Evolutionary conservation across 176 grass and related monocot genomes (phyloP), one percentile per base, ranked within the genome.

Genomic region (Tillandsia fasciculata): DNA sequence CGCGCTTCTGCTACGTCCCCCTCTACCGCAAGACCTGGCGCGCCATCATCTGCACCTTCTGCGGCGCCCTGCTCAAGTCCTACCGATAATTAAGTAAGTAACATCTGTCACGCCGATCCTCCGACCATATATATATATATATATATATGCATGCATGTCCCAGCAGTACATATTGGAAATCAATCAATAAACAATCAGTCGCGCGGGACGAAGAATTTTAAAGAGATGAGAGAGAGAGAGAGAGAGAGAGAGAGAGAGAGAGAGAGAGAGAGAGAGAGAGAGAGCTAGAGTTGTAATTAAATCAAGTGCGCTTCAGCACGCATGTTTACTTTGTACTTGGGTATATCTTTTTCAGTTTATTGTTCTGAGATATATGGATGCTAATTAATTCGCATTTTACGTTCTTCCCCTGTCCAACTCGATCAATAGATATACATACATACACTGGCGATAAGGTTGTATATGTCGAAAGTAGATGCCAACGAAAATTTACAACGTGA

Each of bases 31-130:
- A 73, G 71, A 79, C 77, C 8, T 99, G 95, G 95, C 89, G 95
- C 64, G 95, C 95, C 53, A 99, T 99, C 80, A 90, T 99, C 63
- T 99, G 95, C 80, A 90, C 89, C 74, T 99, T 99, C 81, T 99
- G 95, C 72, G 95, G 95, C 33, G 95, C 95, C 69, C 79, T 99
- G 66, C 95, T 99, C 82, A 99, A 99, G 80, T 99, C 95, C 65
- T 99, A 99, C 80, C 91, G 84, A 51, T 78, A 85, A 53, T 27
- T 72, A 67, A 76, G 18, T 49, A 64, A 66, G 59, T 82, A 51
- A 2, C 13, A 12, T 51, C 53, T 70, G 49, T 49, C n/a, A 10
- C 14, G 15, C 57, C 54, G 10, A 18, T 6, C 28, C 33, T 42
- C 4, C 7, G 5, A 6, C 3, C 7, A 7, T 42, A 42, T 42